These are phyloP conservation scores for Leccinum imitatum DNA, from an alignment of 768 basidiomycete species.

Conservation along the genomic window DNA sequence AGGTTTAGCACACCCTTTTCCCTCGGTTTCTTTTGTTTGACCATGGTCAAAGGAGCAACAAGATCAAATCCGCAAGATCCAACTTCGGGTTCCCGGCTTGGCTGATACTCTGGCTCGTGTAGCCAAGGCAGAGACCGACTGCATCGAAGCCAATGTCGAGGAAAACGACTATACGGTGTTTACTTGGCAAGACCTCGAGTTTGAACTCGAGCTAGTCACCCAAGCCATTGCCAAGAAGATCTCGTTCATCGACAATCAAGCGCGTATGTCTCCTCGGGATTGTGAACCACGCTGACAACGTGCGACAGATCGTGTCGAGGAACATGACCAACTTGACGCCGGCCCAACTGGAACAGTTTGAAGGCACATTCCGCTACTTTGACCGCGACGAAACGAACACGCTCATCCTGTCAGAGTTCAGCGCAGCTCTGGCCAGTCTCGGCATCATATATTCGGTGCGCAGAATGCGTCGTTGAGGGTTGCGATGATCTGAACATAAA, in stretches of 20 bases:
- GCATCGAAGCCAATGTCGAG: slow-evolving; percentile 86
- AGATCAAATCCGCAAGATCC: slow-evolving; percentile 59
- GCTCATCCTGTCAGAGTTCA: slow-evolving; percentile 79
- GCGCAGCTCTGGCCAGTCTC: slow-evolving; percentile 91
- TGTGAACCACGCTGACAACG: slow-evolving; percentile 13
- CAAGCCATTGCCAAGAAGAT: slow-evolving; percentile 86
- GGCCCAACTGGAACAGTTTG: slow-evolving; percentile 94
- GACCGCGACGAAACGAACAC: slow-evolving; percentile 93
- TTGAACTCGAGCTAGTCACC: slow-evolving; percentile 81
- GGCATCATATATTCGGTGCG: slow-evolving; percentile 88
- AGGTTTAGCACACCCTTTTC: slow-evolving; percentile 43
- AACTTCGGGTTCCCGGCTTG: slow-evolving; percentile 66
- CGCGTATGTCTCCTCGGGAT: slow-evolving; percentile 22
- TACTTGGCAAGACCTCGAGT: slow-evolving; percentile 84
- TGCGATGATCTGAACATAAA: background rate
- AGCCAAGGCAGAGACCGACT: slow-evolving; percentile 67
- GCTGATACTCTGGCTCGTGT: slow-evolving; percentile 57
- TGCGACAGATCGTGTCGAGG: slow-evolving; percentile 79
- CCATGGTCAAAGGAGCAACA: slow-evolving; percentile 64
- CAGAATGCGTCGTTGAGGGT: background rate
- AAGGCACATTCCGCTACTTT: slow-evolving; percentile 96
- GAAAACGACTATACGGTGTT: slow-evolving; percentile 96
- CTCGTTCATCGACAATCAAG: slow-evolving; percentile 97
- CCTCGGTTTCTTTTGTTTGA: slow-evolving; percentile 11
- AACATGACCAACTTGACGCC: slow-evolving; percentile 95